Conservation (phyloP, 2,329 filamentous ascomycete genomes). For the Sporothrix pallida region DNA sequence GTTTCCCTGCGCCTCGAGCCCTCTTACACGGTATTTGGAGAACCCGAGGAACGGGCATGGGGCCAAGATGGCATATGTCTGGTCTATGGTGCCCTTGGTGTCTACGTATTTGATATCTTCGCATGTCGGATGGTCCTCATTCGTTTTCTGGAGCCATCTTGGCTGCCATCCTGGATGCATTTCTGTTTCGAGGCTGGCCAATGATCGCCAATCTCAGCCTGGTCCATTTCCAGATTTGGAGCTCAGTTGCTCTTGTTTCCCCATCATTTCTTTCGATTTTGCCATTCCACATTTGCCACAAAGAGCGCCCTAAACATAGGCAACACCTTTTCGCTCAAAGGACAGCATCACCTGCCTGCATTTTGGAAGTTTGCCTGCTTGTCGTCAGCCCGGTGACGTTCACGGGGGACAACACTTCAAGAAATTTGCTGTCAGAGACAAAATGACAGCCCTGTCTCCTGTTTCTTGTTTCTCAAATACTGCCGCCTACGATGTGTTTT, state of each 20-base stretch:
- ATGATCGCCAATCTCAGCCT: background rate
- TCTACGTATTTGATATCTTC: background rate
- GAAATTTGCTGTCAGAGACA: background rate
- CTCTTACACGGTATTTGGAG: background rate
- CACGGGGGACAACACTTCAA: background rate
- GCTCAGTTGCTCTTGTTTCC: background rate
- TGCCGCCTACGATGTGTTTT: background rate
- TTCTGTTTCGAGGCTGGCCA: background rate
- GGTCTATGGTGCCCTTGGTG: background rate
- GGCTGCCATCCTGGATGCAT: background rate
- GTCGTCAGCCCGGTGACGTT: conserved; percentile 25
- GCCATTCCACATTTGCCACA: background rate
- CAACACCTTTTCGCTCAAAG: background rate
- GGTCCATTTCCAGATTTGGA: background rate
- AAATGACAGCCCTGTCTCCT: background rate
- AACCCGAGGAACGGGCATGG: background rate
- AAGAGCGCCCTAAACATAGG: background rate
- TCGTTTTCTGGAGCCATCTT: background rate
- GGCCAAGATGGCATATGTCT: background rate
- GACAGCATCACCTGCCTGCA: background rate
- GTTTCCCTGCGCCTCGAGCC: background rate
- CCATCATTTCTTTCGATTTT: background rate
- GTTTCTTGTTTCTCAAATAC: background rate
- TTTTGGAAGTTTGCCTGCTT: background rate
- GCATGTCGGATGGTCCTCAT: background rate